Base-by-base conservation (phyloP, 2,329 filamentous ascomycete genomes). In the Colletotrichum sp. region DNA sequence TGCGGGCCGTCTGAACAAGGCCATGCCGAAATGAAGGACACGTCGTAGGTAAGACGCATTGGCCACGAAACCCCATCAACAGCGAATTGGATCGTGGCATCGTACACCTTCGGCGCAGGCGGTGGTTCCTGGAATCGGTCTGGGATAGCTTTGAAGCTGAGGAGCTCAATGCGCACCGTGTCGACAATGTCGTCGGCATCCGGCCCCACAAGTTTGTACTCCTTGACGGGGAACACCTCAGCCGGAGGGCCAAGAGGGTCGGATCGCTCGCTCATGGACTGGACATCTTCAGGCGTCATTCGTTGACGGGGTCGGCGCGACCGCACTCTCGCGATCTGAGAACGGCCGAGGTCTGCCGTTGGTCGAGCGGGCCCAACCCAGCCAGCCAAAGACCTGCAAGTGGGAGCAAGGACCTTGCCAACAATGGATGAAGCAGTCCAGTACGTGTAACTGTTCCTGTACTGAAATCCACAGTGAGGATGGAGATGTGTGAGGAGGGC, bases 281-380 rank as follows among this genome's bases (percentile, higher is more conserved):
- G 87, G 2, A 95, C 89, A 80, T 95, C 92, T 63, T 89, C 88
- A 2, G 89, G 86, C 0, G 87, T 89, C 71, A 94, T 86, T 36
- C 84, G 86, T 80, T 93, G 90, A 26, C 88, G 90, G 3, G 92
- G 89, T 18, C 86, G 87, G 16, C 90, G 88, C 73, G 93, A 90
- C 76, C 92, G 91, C 72, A 95, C 90, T 39, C 93, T 89, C 1
- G 93, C 93, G 77, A 95, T 94, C 83, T 95, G 93, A 3, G 92
- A 92, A 49, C 92, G 90, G 65, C 88, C 89, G 5, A 96, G 89
- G 81, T 95, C 93, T 5, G 88, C 86, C 3, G 93, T 93, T 26
- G 93, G 93, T 9, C 92, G 90, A 34, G 92, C 93, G 3, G 94
- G 94, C 0, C 94, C 94, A 52, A 95, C 87, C 94, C 94, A 96